These are phyloP conservation scores for Acacia melanoxylon DNA, from an alignment of 306 rosid genomes.

Conservation along the genomic window DNA sequence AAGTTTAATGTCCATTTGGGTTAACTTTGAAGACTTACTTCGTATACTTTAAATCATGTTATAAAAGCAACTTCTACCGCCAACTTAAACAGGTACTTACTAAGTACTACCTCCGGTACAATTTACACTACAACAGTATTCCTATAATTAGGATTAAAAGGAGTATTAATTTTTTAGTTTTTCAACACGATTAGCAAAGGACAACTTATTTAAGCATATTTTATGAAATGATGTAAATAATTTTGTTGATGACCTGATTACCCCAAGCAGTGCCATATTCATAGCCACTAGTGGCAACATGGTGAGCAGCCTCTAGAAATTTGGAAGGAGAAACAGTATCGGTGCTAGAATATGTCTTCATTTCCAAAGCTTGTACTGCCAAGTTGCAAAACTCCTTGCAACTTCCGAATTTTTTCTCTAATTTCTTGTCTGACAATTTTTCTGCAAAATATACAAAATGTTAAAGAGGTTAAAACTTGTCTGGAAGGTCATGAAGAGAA, in stretches of 20 bases:
- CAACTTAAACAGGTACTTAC: too few species aligned
- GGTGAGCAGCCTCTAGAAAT: conserved; percentile 40
- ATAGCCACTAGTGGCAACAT: conserved; percentile 49
- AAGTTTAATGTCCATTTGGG: too few species aligned
- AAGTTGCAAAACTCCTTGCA: conserved; percentile 39
- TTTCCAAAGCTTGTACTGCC: conserved; percentile 42
- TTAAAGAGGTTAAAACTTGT: not conserved
- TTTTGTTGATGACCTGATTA: conserved; percentile 34
- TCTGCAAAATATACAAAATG: conserved; percentile 4
- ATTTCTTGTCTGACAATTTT: conserved; percentile 24
- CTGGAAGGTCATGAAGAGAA: not conserved
- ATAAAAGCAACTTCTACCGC: too few species aligned
- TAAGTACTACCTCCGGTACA: too few species aligned
- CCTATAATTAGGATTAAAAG: too few species aligned
- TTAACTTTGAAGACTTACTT: too few species aligned
- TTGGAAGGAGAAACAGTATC: not conserved
- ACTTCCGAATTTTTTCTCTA: conserved; percentile 39
- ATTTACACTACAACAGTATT: too few species aligned
- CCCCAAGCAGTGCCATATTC: conserved; percentile 74
- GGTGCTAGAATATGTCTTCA: not conserved
- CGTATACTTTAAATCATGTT: too few species aligned
- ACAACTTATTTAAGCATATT: not conserved
- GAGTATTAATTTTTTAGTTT: not conserved
- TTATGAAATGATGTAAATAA: not conserved
- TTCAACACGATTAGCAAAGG: too few species aligned